These are phyloP conservation scores for Globisporangium abappressorium DNA, from an alignment of 352 stramenopile species.

Conservation along the genomic window DNA sequence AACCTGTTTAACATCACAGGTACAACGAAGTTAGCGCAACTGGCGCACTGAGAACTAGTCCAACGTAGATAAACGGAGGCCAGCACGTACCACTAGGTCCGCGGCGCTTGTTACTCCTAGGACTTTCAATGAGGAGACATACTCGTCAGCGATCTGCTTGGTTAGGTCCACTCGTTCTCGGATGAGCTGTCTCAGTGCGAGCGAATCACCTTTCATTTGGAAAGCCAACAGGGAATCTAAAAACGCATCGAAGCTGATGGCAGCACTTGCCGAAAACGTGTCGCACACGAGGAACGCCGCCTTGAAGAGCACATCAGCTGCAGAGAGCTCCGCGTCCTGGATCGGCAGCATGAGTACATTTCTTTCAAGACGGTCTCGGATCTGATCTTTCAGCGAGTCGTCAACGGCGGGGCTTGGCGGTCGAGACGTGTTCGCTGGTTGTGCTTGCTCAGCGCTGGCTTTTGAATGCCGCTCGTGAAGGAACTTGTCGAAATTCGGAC, in stretches of 20 bases:
- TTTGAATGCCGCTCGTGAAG: conserved; percentile 18
- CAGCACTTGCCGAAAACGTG: background rate
- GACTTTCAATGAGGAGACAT: conserved; percentile 17
- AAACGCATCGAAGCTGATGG: conserved; percentile 20
- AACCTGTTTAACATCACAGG: conserved; percentile 9
- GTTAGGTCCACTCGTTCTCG: conserved; percentile 21
- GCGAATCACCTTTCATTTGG: conserved; percentile 20
- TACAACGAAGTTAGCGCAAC: background rate
- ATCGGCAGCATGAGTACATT: conserved; percentile 50
- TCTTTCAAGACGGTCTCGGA: conserved; percentile 30
- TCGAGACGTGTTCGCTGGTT: background rate
- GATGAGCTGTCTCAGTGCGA: conserved; percentile 28
- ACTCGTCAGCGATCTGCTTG: conserved; percentile 20
- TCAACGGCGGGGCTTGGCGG: background rate
- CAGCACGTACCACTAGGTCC: conserved; percentile 29
- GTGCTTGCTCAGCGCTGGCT: background rate
- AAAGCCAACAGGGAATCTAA: conserved; percentile 24
- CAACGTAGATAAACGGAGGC: background rate
- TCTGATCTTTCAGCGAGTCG: conserved; percentile 20
- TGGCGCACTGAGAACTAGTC: background rate
- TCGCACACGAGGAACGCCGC: conserved; percentile 41
- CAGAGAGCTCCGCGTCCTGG: conserved; percentile 13
- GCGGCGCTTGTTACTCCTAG: conserved; percentile 20
- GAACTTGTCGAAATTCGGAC: conserved; percentile 40
- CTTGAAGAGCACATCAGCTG: conserved; percentile 50